Base-by-base conservation (phyloP, 129 eudicot genomes). In the Lactuca saligna region DNA sequence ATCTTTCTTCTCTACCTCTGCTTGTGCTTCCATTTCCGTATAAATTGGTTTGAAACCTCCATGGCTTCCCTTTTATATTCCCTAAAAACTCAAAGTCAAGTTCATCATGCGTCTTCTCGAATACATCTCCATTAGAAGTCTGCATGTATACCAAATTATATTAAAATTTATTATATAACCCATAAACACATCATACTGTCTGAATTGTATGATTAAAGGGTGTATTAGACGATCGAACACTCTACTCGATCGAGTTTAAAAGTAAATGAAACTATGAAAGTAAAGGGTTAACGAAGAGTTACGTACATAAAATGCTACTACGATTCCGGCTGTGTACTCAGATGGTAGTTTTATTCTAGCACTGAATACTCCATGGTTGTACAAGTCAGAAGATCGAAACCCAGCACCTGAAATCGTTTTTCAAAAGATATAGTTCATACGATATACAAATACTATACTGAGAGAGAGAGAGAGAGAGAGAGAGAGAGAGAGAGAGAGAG, bases 1-100 rank as follows among this genome's bases (percentile, higher is more conserved):
- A 92, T 77, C 98, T 79, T 65, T 92, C 98, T 84, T 92, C 98
- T 75, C 98, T 82, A 56, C 98, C 98, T 75, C 95, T 81, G 42
- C 72, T 79, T 4, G 98, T 92, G 80, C 98, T 92, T 53, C 98
- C 98, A 65, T 92, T 92, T 3, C 98, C 98, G 55, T 92, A 92
- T 70, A 92, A 75, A 73, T 92, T 92, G 5, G 98, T 92, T 60
- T 92, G 98, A 68, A 92, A 84, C 44, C 98, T 78, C 98, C 98
- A 92, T 65, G 82, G 78, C 46, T 92, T 86, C 17, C 96, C 98
- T 70, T 63, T 84, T 4, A 89, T 70, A 72, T 86, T 89, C 29
- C 98, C 98, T 71, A 92, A 77, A 60, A 92, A 92, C 79, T 92
- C 98, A 8, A 92, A 86, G 61, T 92, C 98, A 5, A 92, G 62